A percentile compares a stretch with the other conserved stretches of the same genome.
These are phyloP conservation scores for Tanacetum coccineum DNA, from an alignment of 129 eudicot species.

Conservation along the genomic window DNA sequence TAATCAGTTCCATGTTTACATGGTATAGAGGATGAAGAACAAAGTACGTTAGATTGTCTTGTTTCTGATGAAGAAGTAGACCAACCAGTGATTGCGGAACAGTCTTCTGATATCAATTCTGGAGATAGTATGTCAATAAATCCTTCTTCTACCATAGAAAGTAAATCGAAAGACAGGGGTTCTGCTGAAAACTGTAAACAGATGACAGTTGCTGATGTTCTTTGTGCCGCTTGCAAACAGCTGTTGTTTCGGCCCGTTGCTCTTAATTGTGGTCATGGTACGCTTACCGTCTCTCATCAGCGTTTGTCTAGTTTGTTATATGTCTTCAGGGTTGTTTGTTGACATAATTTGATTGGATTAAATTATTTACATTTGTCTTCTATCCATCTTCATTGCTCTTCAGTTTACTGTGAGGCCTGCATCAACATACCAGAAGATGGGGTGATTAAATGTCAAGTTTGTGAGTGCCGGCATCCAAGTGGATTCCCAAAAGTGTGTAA, in stretches of 20 bases:
- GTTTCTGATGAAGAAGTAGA: constrained; percentile 30
- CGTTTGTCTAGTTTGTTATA: constrained; percentile 1
- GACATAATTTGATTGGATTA: not conserved
- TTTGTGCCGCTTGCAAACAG: constrained; percentile 62
- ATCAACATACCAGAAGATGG: constrained; percentile 37
- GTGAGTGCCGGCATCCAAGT: constrained; percentile 59
- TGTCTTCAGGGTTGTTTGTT: not conserved
- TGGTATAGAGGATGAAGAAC: constrained; percentile 48
- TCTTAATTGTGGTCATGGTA: constrained; percentile 94
- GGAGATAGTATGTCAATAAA: constrained; percentile 23
- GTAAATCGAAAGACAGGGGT: constrained; percentile 9
- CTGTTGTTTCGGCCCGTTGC: constrained; percentile 56
- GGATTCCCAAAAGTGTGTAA: constrained; percentile 64
- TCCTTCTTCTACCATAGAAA: constrained; percentile 27
- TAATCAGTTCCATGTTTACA: constrained; percentile 2
- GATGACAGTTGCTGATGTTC: constrained; percentile 54
- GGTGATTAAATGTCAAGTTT: constrained; percentile 47
- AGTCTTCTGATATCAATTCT: constrained; percentile 13
- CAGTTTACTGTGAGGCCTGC: constrained; percentile 75
- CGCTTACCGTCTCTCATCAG: not conserved
- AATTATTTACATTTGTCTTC: not conserved
- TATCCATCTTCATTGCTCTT: not conserved
- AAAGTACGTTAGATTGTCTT: constrained; percentile 26
- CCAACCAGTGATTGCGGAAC: constrained; percentile 17
- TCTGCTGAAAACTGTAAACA: constrained; percentile 23